Conservation (phyloP, 441 rosid species). For the Jatropha podagrica region DNA sequence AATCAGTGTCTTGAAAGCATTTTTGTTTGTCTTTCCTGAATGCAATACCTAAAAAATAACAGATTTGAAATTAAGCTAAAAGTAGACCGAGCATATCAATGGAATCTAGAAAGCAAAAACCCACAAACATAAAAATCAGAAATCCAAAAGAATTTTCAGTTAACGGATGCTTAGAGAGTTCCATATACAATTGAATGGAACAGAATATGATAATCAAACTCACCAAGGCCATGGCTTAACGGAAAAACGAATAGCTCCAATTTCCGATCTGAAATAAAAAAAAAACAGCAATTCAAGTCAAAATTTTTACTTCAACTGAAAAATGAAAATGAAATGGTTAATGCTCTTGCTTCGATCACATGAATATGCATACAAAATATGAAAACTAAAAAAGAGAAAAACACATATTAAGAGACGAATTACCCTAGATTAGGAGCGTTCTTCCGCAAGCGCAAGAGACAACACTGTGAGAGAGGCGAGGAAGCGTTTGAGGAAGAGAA, state of each 20-base stretch:
- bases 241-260: conserved; percentile 29
- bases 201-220: conserved; percentile 17
- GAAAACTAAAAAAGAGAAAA: neutral
- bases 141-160: neutral
- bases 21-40: conserved; percentile 56
- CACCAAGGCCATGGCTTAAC: conserved; percentile 66
- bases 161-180: neutral
- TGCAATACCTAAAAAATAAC: conserved; percentile 51
- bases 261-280: conserved; percentile 45
- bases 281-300: conserved; percentile 6
- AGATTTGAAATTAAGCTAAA: neutral
- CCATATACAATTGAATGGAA: neutral
- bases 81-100: neutral
- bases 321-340: neutral
- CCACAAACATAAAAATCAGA: neutral
- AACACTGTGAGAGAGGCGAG: neutral
- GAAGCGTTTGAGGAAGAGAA: neutral
- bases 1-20: conserved; percentile 64
- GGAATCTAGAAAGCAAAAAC: neutral
- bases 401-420: neutral
- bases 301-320: neutral
- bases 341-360: neutral
- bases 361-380: neutral
- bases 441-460: conserved; percentile 8
- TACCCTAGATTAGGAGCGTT: conserved; percentile 13